These are phyloP conservation scores for Wickerhamomyces kurtzmanii DNA, from an alignment of 805 yeast genomes.

Conservation along the genomic window DNA sequence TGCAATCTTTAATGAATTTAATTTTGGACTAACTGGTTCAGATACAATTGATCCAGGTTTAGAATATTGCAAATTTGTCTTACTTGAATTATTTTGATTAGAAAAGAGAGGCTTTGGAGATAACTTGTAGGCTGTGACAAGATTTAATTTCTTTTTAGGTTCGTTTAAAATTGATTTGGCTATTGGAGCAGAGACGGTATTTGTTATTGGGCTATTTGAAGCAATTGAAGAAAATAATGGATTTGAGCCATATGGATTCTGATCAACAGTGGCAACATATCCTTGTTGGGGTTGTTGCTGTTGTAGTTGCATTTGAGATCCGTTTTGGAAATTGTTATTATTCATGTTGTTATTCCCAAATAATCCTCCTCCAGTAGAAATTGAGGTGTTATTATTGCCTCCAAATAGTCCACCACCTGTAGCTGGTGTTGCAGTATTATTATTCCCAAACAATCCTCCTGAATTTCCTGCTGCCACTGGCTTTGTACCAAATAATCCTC, in stretches of 20 bases:
- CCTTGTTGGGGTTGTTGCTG: slow-evolving; percentile 19
- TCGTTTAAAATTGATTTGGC: slow-evolving; percentile 36
- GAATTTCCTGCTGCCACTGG: slow-evolving; percentile 13
- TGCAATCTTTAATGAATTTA: slow-evolving; percentile 2
- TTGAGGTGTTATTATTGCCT: slow-evolving; percentile 8
- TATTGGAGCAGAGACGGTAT: slow-evolving; percentile 29
- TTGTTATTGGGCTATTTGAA: slow-evolving; percentile 23
- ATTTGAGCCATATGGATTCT: slow-evolving; percentile 74
- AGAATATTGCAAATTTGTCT: slow-evolving; percentile 1
- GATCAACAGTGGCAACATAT: slow-evolving; percentile 22
- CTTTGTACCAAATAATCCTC: slow-evolving; percentile 17
- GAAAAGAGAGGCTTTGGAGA: slow-evolving; percentile 54
- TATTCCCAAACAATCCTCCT: slow-evolving; percentile 30
- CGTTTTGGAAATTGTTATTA: slow-evolving; percentile 7
- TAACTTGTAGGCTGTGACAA: slow-evolving; percentile 50
- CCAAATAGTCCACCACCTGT: slow-evolving; percentile 20
- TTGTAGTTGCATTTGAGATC: slow-evolving; percentile 9
- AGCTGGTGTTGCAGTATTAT: slow-evolving; percentile 9
- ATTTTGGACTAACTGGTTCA: slow-evolving; percentile 1
- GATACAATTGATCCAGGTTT: slow-evolving; percentile 5
- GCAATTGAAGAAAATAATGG: slow-evolving; percentile 44
- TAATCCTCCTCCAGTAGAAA: slow-evolving; percentile 21
- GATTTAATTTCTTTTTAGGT: slow-evolving; percentile 49
- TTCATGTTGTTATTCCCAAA: slow-evolving; percentile 23
- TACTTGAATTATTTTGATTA: slow-evolving; percentile 5